Base-by-base conservation (phyloP, 495 filamentous ascomycete genomes). In the Collariella sp. region DNA sequence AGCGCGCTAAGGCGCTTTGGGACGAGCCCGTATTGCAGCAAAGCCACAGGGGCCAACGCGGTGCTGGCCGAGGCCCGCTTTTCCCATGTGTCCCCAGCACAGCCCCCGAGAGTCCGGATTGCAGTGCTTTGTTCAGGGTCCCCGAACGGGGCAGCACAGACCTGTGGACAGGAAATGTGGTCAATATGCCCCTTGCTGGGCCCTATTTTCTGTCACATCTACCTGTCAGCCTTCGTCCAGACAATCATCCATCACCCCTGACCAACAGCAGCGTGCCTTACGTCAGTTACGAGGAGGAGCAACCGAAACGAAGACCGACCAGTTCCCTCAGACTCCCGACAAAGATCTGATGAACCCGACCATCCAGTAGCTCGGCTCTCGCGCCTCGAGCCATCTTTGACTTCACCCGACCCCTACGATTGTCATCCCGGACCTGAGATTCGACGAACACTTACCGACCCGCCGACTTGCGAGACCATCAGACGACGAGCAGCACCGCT, bases 201-300 rank as follows among this genome's bases (percentile, higher is more conserved):
- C 26, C 9, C 26, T 31, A 46, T 53, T 45, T 53, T 39, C 42
- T 53, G 50, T 53, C 0, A 7, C 2, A 16, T 24, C 1, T 24
- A 3, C 10, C 2, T 1, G 1, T 9, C 22, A 36, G 48, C 40
- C 29, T 31, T 12, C 39, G 10, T 45, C 23, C 22, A 12, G 15
- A 40, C 34, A 26, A 38, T 38, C 23, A 4, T 39, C 35, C 22
- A 18, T 24, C 44, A 16, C 29, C 41, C 49, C 49, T 52, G 40
- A 15, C 41, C 40, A 35, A 35, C 50, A 24, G 34, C n/a, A 36
- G 50, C 33, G 50, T 40, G 50, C 41, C 50, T 45, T 45, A 52
- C 50, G 50, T 52, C 50, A 52, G 40, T 47, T 41, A 50, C 35
- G 23, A 52, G 24, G 23, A 52, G 24, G 24, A n/a, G 9, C 35